phyloP scores from a whole-genome alignment of 805 yeast genomes.

The Lipomyces anomalus region DNA sequence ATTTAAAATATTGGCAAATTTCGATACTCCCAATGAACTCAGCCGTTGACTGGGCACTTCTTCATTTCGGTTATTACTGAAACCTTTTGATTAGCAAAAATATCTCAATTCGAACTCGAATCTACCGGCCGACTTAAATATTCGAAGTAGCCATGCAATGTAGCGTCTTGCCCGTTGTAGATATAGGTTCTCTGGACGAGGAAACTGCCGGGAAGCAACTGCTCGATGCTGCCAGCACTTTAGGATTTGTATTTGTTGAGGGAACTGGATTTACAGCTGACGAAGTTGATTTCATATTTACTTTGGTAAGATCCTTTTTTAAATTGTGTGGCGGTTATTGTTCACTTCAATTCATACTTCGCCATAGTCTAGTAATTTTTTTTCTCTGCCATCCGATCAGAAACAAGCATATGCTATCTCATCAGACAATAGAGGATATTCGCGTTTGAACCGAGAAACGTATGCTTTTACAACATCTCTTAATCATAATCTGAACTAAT shows the following conservation, averaged over 20 bases:
- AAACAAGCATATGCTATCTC: constrained; percentile 50
- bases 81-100: too few species aligned
- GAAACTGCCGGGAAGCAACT: constrained; percentile 48
- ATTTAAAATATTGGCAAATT: too few species aligned
- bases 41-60: too few species aligned
- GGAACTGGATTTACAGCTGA: constrained; percentile 57
- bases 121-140: too few species aligned
- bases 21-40: too few species aligned
- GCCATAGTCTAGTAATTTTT: constrained; percentile 42
- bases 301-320: constrained; percentile 26
- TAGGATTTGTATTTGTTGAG: constrained; percentile 61
- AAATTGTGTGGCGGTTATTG: neutral
- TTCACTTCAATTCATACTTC: neutral
- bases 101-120: too few species aligned
- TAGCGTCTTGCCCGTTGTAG: constrained; percentile 36
- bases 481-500: neutral
- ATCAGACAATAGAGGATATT: constrained; percentile 55
- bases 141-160: too few species aligned
- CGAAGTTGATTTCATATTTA: constrained; percentile 50
- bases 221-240: constrained; percentile 53
- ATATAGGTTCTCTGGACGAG: constrained; percentile 43
- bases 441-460: constrained; percentile 50
- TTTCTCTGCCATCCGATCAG: constrained; percentile 46
- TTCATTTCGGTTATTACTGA: too few species aligned
- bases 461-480: constrained; percentile 29